Evolutionary conservation across 768 basidiomycete species (phyloP).

Genomic region (Lentinula edodes): DNA sequence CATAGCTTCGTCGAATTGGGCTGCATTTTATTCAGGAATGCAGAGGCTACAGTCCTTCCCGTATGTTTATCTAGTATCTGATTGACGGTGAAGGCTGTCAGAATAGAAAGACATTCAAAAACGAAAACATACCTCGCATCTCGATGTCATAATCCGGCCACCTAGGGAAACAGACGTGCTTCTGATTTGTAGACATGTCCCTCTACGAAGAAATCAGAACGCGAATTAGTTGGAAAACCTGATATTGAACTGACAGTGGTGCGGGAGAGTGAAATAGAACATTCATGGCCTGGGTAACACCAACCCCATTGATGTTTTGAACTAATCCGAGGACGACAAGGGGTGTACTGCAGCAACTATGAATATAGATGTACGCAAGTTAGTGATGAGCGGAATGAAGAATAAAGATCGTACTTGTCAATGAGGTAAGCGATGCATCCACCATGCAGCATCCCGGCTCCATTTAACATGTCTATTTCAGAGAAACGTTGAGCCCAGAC

Average conservation of each 20-base stretch:
- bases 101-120: background rate
- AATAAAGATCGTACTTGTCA: constrained; percentile 49
- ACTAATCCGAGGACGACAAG: constrained; percentile 62
- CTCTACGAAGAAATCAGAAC: constrained; percentile 30
- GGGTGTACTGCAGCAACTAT: constrained; percentile 61
- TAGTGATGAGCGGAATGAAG: background rate
- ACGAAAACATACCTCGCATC: constrained; percentile 53
- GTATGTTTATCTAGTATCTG: constrained; percentile 57
- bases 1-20: constrained; percentile 45
- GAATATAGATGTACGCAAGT: background rate
- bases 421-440: constrained; percentile 62
- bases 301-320: constrained; percentile 60
- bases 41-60: constrained; percentile 59
- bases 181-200: constrained; percentile 51
- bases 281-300: constrained; percentile 69
- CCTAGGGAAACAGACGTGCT: constrained; percentile 65
- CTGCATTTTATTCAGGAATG: constrained; percentile 71
- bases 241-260: constrained; percentile 38
- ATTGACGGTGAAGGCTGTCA: background rate
- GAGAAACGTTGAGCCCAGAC: background rate
- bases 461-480: constrained; percentile 62
- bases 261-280: constrained; percentile 68
- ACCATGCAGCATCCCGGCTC: constrained; percentile 71
- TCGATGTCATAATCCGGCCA: constrained; percentile 63
- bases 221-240: background rate